Base-by-base conservation (phyloP, 805 yeast genomes). In the Metschnikowia peoriensis region DNA sequence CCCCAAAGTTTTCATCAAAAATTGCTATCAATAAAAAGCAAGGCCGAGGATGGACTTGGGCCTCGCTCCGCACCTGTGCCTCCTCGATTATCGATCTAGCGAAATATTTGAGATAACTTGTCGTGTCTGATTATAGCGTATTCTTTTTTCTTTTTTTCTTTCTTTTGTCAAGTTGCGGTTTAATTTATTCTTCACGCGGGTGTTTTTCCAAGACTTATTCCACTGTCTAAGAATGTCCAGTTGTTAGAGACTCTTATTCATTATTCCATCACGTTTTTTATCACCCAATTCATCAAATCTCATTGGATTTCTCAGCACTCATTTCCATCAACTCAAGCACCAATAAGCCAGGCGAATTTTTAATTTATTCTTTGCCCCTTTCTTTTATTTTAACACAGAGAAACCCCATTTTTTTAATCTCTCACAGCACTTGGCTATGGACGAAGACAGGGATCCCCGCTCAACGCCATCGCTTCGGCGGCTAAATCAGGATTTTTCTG, bases 401-500 rank as follows among this genome's bases (percentile, higher is more conserved):
- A 12, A 6, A 8, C 29, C n/a, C 17, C 41, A 7, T 39, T 39
- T 17, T 39, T 9, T 41, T 22, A 11, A 11, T 41, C 16, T 2
- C 42, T 27, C 12, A n/a, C 34, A 41, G 6, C n/a, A 29, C 12
- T 9, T 38, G 14, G 22, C 11, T 11, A 49, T 49, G 52, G 29
- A 14, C 39, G 45, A 44, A 15, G 46, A 39, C n/a, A 44, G 34
- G 17, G 40, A 41, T 8, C 49, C 48, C 7, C 49, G 27, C 22
- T 7, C 11, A n/a, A 27, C 15, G 38, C 41, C 41, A 47, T 14
- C 50, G 28, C 52, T 40, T 35, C 48, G 52, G 44, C 57, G 48
- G 46, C 50, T 27, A n/a, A 44, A 32, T 10, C 47, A 46, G 38
- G 72, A 70, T 57, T 71, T 71, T 53, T 69, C 74, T 15, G 76